phyloP scores from a whole-genome alignment of 495 filamentous ascomycete species.

The Corynascus novoguineensis region DNA sequence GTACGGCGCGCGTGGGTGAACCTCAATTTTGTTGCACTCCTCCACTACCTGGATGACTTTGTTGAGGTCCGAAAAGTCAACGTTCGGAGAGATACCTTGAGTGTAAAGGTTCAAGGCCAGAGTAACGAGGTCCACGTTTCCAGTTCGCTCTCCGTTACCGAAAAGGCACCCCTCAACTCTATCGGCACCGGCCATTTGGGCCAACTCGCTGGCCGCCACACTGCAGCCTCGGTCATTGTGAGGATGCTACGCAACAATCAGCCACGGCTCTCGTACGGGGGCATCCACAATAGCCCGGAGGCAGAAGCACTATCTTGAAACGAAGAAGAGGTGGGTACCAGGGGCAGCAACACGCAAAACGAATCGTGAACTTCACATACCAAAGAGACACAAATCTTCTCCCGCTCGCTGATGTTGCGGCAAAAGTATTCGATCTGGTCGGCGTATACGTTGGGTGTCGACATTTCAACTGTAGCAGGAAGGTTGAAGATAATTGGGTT shows the following conservation, averaged over 20 bases:
- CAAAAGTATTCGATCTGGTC: constrained; percentile 98
- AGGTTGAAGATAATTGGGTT: constrained; percentile 96
- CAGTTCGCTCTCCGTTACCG: constrained; percentile 92
- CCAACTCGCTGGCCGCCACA: constrained; percentile 79
- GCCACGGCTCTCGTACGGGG: too few species aligned
- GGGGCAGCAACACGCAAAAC: too few species aligned
- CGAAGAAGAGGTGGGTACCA: too few species aligned
- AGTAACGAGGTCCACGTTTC: constrained; percentile 94
- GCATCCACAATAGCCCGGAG: too few species aligned
- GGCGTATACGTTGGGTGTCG: constrained; percentile 93
- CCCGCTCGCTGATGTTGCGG: constrained; percentile 67
- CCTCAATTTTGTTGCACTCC: constrained; percentile 88
- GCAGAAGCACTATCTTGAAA: too few species aligned
- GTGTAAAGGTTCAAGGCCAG: constrained; percentile 95
- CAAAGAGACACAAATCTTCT: constrained; percentile 77
- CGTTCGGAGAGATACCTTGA: constrained; percentile 79
- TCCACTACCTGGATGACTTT: constrained; percentile 86
- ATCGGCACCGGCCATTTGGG: constrained; percentile 96
- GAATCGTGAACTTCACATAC: too few species aligned
- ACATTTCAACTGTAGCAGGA: constrained; percentile 92
- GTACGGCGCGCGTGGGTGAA: constrained; percentile 84
- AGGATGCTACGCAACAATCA: too few species aligned
- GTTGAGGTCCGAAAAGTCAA: constrained; percentile 91
- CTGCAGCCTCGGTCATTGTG: constrained; percentile 94
- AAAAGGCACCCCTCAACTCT: constrained; percentile 93